Evolutionary conservation across 2,329 filamentous ascomycete genomes (phyloP), one percentile per base, ranked within the genome.

Genomic region (Colletotrichum tofieldiae): DNA sequence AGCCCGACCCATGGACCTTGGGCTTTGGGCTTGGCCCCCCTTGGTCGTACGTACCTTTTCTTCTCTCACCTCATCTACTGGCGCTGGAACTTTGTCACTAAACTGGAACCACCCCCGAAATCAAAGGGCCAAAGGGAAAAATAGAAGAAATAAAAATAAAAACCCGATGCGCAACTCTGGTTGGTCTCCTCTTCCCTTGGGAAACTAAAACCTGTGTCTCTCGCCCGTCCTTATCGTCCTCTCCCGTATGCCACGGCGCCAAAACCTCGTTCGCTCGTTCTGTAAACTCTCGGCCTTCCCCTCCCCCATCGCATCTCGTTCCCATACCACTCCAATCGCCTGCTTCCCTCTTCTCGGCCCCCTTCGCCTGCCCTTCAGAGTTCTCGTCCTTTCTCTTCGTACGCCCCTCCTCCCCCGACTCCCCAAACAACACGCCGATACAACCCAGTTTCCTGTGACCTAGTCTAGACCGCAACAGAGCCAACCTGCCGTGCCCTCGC

Each of bases 131-230:
- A 8, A 26, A 26, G 23, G 23, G 23, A n/a, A 12, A 37, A 12
- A n/a, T n/a, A n/a, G n/a, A n/a, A n/a, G n/a, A n/a, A n/a, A n/a
- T n/a, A n/a, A n/a, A n/a, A n/a, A n/a, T n/a, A n/a, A n/a, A 12
- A 37, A 12, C 49, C 39, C 29, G 41, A 39, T 52, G 52, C 58
- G 45, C 69, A 72, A 72, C 69, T 72, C 65, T 72, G 65, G 65
- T 69, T 72, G 69, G 69, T 29, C 74, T 76, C 68, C 75, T 73
- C 71, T 77, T 76, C 78, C 77, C 78, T 78, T 55, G 73, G 37
- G 60, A 75, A 78, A 79, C 75, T 76, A 77, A 78, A 79, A 79
- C 77, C 77, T 75, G 75, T 76, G 72, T 77, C 73, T 76, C 58
- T 65, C 29, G 32, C 55, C 41, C 63, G 26, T 23, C 45, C 60